Evolutionary conservation across 352 stramenopile genomes (phyloP).

Genomic region (Pythium monospermum): DNA sequence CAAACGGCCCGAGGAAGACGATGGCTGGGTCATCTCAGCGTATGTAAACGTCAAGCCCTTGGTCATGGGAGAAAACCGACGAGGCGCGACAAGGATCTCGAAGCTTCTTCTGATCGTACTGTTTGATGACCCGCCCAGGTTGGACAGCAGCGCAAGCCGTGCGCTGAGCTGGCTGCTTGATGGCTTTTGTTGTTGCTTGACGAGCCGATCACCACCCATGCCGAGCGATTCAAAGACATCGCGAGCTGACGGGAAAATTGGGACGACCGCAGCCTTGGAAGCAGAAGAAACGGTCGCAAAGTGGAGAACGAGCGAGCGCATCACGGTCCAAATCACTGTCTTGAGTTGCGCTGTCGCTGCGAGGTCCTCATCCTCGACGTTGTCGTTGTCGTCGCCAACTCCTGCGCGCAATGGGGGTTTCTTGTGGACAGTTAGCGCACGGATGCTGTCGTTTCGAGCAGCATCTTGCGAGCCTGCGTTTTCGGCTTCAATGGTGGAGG

Average conservation of each 20-base stretch:
- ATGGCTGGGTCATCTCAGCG: constrained; percentile 38
- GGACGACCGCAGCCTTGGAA: neutral
- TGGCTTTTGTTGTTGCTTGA: neutral
- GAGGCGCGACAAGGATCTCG: constrained; percentile 64
- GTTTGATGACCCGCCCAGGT: neutral
- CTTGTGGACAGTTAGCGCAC: neutral
- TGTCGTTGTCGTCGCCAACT: no score
- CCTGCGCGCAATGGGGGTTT: no score
- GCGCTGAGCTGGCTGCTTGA: neutral
- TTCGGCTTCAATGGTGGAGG: no score
- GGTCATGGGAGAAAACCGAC: constrained; percentile 45
- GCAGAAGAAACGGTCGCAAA: neutral
- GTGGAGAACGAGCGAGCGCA: constrained; percentile 1
- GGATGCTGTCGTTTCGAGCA: constrained; percentile 12
- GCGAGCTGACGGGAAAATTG: neutral
- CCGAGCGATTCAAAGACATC: constrained; percentile 1
- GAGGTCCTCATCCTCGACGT: no score
- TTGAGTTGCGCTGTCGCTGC: neutral
- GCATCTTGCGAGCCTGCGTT: neutral
- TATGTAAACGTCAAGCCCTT: constrained; percentile 62
- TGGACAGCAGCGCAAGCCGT: neutral
- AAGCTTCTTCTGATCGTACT: constrained; percentile 37
- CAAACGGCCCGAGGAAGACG: constrained; percentile 1
- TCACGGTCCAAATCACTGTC: constrained; percentile 3
- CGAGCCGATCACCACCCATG: neutral